Base-by-base conservation (phyloP, 495 filamentous ascomycete genomes). In the Penicillium cinerascens region DNA sequence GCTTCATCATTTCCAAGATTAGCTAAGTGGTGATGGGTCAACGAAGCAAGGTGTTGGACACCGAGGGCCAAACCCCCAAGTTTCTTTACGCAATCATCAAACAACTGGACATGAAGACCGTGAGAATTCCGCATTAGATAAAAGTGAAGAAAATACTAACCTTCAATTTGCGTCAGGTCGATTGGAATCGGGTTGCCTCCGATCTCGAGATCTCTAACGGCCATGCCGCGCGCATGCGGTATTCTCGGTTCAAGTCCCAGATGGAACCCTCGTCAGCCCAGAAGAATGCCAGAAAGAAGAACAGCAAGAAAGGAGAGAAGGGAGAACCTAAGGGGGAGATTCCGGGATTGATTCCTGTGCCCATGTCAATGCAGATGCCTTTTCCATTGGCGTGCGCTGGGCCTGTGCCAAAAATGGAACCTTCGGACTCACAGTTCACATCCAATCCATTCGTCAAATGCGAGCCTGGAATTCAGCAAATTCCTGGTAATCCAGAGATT, bases 151-250 rank as follows among this genome's bases (percentile, higher is more conserved):
- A 42, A 18, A 29, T 37, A 9, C 36, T 51, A 8, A 47, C 22
- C 11, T 18, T 15, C 26, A 11, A 10, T n/a, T n/a, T 29, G 9
- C 3, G 26, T 26, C 44, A 89, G 87, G 83, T 90, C 58, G 82
- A 91, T 64, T 91, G 87, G 87, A 83, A 79, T 55, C 66, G 75
- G 48, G 86, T 91, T 21, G 86, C 87, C 21, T 50, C 67, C 6
- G 74, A 85, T 40, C 65, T 78, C 2, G 74, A 79, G 47, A 88
- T 90, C 51, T 86, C 86, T 55, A 91, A 90, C 61, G 87, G 86
- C 60, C 87, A 91, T 66, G 87, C 87, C 8, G 86, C 87, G 26
- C 85, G 87, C 41, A 91, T 91, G 87, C 85, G 87, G 29, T 91
- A 82, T 66, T 84, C 82, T 18, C 82, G 87, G 37, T 88, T 89